Conservation (phyloP, 495 filamentous ascomycete species). For the Hypoxylon intermedium region DNA sequence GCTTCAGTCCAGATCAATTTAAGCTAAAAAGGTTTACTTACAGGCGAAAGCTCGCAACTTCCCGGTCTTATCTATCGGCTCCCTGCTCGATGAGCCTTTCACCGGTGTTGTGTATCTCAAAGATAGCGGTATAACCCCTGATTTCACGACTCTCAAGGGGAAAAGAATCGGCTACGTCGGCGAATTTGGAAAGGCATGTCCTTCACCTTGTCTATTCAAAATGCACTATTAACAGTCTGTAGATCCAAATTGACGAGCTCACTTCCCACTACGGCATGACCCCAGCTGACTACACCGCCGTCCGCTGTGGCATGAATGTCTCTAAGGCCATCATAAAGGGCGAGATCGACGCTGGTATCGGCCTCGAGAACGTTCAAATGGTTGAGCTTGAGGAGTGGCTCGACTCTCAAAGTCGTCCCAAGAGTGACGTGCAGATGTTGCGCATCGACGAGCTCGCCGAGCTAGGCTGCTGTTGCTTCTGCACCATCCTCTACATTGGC, state of each 20-base stretch:
- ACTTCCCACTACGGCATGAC: slow-evolving; percentile 77
- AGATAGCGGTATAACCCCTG: slow-evolving; percentile 68
- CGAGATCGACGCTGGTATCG: slow-evolving; percentile 72
- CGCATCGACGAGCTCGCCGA: slow-evolving; percentile 76
- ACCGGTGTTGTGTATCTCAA: slow-evolving; percentile 76
- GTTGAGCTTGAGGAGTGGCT: slow-evolving; percentile 77
- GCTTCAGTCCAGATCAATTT: neutral
- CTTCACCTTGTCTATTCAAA: slow-evolving; percentile 9
- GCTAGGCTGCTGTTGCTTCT: slow-evolving; percentile 78
- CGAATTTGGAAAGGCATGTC: slow-evolving; percentile 67
- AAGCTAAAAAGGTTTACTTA: slow-evolving; percentile 9
- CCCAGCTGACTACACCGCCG: slow-evolving; percentile 70
- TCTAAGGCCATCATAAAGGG: slow-evolving; percentile 65
- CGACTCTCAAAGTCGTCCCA: slow-evolving; percentile 62
- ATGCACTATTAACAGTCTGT: slow-evolving; percentile 17
- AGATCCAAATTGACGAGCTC: slow-evolving; percentile 76
- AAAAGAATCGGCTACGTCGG: slow-evolving; percentile 76
- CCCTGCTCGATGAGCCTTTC: slow-evolving; percentile 74
- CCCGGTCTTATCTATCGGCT: slow-evolving; percentile 71
- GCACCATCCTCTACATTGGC: slow-evolving; percentile 74
- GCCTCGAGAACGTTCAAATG: slow-evolving; percentile 77
- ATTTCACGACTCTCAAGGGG: slow-evolving; percentile 66
- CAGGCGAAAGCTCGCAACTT: slow-evolving; percentile 74
- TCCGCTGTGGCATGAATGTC: slow-evolving; percentile 62
- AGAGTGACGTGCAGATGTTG: slow-evolving; percentile 71